Evolutionary conservation across 148 eudicot species (phyloP).

Genomic region (Polygonum aviculare): DNA sequence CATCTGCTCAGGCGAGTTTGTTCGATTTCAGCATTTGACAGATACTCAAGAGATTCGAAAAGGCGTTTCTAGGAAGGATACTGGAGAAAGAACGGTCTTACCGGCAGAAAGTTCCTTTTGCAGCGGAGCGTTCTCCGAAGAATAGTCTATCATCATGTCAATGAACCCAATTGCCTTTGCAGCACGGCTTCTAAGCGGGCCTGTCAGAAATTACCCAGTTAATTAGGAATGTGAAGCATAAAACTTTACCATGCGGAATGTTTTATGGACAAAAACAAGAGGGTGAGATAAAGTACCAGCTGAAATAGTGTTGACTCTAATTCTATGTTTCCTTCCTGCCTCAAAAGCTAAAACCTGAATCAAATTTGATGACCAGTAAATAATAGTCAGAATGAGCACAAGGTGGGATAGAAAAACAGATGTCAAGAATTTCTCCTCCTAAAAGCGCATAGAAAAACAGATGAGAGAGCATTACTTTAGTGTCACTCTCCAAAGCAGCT

Average conservation of each 20-base stretch:
- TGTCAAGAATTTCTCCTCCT: neutral
- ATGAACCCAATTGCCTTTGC: slow-evolving; percentile 97
- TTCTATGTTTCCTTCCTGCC: slow-evolving; percentile 78
- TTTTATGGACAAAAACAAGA: neutral
- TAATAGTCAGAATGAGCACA: neutral
- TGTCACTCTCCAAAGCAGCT: slow-evolving; percentile 97
- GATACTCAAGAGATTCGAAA: neutral
- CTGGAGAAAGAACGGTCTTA: slow-evolving; percentile 17
- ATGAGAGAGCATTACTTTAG: slow-evolving; percentile 41
- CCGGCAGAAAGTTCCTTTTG: slow-evolving; percentile 91
- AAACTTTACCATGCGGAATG: neutral
- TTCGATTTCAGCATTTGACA: neutral
- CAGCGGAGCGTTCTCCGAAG: slow-evolving; percentile 72
- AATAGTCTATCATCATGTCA: slow-evolving; percentile 95
- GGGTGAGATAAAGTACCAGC: slow-evolving; percentile 44
- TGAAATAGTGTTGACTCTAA: slow-evolving; percentile 91
- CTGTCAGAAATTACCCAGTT: slow-evolving; percentile 23
- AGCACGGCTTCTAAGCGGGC: slow-evolving; percentile 94
- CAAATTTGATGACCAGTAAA: slow-evolving; percentile 3
- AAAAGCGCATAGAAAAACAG: neutral
- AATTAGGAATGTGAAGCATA: neutral
- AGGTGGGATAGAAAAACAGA: too few relatives aligned
- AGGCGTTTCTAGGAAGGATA: neutral
- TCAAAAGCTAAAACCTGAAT: slow-evolving; percentile 87
- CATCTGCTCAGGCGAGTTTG: slow-evolving; percentile 40